Evolutionary conservation across 192 early-diverging fungal species (phyloP), one percentile per base, ranked within the genome.

Genomic region (Mortierella claussenii): DNA sequence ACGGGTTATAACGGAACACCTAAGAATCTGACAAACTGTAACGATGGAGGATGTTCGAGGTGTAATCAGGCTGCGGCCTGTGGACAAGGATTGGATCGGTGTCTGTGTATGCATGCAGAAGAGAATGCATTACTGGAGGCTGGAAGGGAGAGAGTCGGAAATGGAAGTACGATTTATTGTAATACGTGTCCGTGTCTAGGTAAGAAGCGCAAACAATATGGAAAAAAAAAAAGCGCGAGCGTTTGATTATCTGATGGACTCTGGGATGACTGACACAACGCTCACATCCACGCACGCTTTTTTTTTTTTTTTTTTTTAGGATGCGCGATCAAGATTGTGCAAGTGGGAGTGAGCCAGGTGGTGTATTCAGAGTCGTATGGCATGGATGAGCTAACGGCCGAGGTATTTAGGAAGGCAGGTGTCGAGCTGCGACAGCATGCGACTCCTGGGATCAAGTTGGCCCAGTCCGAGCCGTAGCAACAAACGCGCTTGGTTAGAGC

Each of bases 1-100:
- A 98, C 97, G 17, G 98, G 98, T n/a, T 99, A 99, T 80, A 99
- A 99, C 67, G 98, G 98, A 1, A 98, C 96, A 6, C 97, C 98
- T 21, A 86, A 91, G 60, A 93, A 95, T 4, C 73, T 99, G 20
- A 75, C 81, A 43, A 99, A 99, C 70, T 99, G 98, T 76, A 96
- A 92, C 60, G 91, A 97, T 37, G 96, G 96, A 8, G 98, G 98
- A 0, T 99, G 98, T 75, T 84, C 81, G 26, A 82, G 96, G 37
- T 99, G 98, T 80, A 99, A 99, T 68, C 89, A 82, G n/a, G 93
- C 83, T 3, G 85, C 92, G 1, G 86, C 86, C 0, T 92, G 91
- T 66, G 96, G 96, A 3, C 81, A 84, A 20, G 86, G 82, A 2
- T 65, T 98, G 24, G 96, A 98, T 80, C 75, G 86, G 24, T 99